Base-by-base conservation (phyloP, 305 asterid genomes). In the Ajuga reptans region DNA sequence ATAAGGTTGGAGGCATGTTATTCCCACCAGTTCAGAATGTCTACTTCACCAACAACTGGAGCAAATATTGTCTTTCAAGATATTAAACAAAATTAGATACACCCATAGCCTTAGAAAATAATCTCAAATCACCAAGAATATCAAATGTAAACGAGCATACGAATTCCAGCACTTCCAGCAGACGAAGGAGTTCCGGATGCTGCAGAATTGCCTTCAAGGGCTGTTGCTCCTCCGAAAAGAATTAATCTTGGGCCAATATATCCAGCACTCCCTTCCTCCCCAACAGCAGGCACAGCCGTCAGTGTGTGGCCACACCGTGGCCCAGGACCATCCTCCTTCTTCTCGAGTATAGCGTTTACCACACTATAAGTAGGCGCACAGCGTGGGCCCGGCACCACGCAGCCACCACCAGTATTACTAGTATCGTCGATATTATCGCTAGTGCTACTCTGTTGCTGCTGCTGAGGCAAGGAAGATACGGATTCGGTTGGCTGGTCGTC, bases 241-340 rank as follows among this genome's bases (percentile, higher is more conserved):
- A 94, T 82, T 62, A 94, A 77, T 64, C 97, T 84, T 9, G 96
- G 98, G 34, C 96, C 98, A 78, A 86, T 79, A 78, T 94, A 91
- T 14, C 90, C 92, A 10, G 85, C 80, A 75, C 72, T 81, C 61
- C 99, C 97, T 77, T 91, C 98, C 80, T 91, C 97, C 56, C 97
- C 98, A 59, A 91, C 95, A 9, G 98, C 94, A 34, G 98, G 93
- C 57, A 94, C 89, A 14, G 98, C 89, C 55, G 99, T 91, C 69
- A 94, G 80, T 7, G 99, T 94, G 80, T 91, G 99, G 21, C 98
- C 99, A 31, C 99, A 94, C 79, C 98, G 70, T 14, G 99, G 95
- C 21, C 99, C 99, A 17, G 99, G 98, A 27, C 98, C 99, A 73
- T 94, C 99, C 69, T 94, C 99, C 82, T 91, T 77, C 86, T 90